These are phyloP conservation scores for Stemphylium vesicarium DNA, from an alignment of 2,329 filamentous ascomycete species.

Conservation along the genomic window DNA sequence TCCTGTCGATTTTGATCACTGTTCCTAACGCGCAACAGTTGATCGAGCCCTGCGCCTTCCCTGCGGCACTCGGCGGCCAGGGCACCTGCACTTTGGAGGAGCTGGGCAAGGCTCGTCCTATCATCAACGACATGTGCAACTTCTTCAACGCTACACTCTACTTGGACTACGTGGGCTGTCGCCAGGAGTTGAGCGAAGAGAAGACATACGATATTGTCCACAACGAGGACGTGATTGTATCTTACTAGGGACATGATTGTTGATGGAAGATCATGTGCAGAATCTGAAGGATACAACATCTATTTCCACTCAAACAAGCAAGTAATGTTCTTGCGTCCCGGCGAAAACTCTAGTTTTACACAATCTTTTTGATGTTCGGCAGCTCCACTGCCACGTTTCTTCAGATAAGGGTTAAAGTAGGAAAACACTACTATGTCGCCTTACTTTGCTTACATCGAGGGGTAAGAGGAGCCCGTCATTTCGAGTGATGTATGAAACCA, in stretches of 20 bases:
- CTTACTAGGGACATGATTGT: neutral
- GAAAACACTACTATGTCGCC: too few species aligned
- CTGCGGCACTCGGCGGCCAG: constrained; percentile 12
- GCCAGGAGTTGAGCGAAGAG: constrained; percentile 22
- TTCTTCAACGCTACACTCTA: constrained; percentile 37
- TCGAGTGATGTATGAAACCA: too few species aligned
- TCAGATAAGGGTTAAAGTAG: too few species aligned
- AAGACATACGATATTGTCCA: constrained; percentile 25
- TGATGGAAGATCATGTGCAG: too few species aligned
- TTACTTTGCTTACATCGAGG: too few species aligned
- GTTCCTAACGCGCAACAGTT: constrained; percentile 9
- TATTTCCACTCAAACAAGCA: too few species aligned
- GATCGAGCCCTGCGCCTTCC: constrained; percentile 28
- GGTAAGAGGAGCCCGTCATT: too few species aligned
- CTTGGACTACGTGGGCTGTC: constrained; percentile 17
- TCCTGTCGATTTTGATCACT: neutral
- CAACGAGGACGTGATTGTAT: constrained; percentile 11
- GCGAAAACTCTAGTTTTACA: too few species aligned
- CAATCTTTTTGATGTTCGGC: too few species aligned
- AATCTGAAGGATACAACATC: too few species aligned
- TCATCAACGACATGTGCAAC: constrained; percentile 32
- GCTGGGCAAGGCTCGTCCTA: constrained; percentile 20
- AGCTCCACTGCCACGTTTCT: too few species aligned
- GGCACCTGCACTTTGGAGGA: constrained; percentile 22
- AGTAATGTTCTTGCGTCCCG: too few species aligned